Conservation (phyloP, 163 green algal genomes). For the Scenedesmus sp. region DNA sequence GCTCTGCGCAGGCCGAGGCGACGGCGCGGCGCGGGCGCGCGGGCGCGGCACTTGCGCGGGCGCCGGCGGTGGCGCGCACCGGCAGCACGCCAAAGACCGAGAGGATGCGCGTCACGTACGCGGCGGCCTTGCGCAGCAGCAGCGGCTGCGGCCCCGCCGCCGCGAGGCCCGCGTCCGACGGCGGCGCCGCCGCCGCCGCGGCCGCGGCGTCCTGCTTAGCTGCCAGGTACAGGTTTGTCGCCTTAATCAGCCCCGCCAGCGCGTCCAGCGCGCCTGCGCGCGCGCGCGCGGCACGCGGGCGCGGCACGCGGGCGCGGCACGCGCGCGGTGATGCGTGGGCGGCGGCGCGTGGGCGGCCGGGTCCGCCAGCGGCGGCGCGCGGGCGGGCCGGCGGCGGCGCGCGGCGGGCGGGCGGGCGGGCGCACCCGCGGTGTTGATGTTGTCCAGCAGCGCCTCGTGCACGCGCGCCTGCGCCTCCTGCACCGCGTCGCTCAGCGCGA, state of each 20-base stretch:
- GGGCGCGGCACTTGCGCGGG: too few species aligned
- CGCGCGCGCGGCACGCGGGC: too few species aligned
- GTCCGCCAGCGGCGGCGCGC: too few species aligned
- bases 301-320: too few species aligned
- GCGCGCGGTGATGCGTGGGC: too few species aligned
- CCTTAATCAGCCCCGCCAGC: conserved; percentile 83
- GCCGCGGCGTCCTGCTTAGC: conserved; percentile 49
- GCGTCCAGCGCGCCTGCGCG: conserved; percentile 72
- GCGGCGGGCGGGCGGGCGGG: too few species aligned
- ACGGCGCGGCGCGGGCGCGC: too few species aligned
- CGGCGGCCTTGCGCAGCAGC: conserved; percentile 77
- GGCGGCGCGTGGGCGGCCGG: too few species aligned
- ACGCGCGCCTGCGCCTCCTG: conserved; percentile 62
- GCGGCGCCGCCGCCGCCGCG: conserved; percentile 5
- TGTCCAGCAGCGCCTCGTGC: conserved; percentile 88
- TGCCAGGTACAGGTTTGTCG: conserved; percentile 86
- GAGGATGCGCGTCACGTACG: conserved; percentile 87
- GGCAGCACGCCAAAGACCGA: conserved; percentile 83
- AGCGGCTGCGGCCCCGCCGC: conserved; percentile 63
- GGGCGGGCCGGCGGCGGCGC: too few species aligned
- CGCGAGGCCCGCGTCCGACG: neutral
- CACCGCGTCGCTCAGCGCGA: conserved; percentile 61
- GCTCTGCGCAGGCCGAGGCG: too few species aligned
- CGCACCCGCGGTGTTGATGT: conserved; percentile 93
- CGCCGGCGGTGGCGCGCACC: too few species aligned